Evolutionary conservation across 2,329 filamentous ascomycete species (phyloP).

Genomic region (Scortechinia acanthostroma): DNA sequence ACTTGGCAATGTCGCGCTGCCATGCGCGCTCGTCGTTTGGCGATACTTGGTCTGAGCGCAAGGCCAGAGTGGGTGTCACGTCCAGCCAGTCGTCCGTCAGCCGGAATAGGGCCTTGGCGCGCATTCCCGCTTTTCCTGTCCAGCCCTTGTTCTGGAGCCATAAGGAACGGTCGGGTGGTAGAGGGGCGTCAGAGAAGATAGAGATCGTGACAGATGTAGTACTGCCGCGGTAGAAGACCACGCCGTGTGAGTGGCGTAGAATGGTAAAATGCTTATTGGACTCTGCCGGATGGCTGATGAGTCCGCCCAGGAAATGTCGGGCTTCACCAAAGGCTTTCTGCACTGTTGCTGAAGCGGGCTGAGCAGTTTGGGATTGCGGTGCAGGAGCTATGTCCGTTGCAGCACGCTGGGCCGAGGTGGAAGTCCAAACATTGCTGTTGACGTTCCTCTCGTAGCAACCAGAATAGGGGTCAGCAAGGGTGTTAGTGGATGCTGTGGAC

Average conservation of each 20-base stretch:
- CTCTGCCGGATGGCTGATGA: conserved; percentile 55
- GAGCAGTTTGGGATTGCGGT: no score
- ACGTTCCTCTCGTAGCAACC: no score
- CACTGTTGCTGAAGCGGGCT: background rate
- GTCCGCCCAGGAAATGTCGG: conserved; percentile 56
- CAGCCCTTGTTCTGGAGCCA: conserved; percentile 66
- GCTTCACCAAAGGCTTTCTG: conserved; percentile 31
- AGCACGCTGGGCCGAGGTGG: no score
- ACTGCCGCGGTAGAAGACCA: conserved; percentile 62
- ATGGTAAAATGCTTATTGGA: conserved; percentile 61
- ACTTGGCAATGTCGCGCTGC: conserved; percentile 61
- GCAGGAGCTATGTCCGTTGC: no score
- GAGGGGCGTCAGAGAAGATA: conserved; percentile 48
- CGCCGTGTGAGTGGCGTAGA: conserved; percentile 54
- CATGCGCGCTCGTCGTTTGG: conserved; percentile 55
- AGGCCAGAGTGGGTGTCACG: conserved; percentile 50
- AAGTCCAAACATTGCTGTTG: no score
- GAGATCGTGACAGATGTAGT: conserved; percentile 57
- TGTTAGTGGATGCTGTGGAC: no score
- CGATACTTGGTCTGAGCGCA: conserved; percentile 37
- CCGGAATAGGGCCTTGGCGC: conserved; percentile 53
- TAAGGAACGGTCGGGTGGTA: conserved; percentile 49
- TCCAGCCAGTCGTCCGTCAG: conserved; percentile 56
- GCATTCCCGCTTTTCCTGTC: conserved; percentile 64
- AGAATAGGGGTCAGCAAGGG: no score